Percentiles rank a stretch among this genome's conserved stretches.
These are phyloP conservation scores for Russula lepida DNA, from an alignment of 768 basidiomycete genomes.

Conservation along the genomic window DNA sequence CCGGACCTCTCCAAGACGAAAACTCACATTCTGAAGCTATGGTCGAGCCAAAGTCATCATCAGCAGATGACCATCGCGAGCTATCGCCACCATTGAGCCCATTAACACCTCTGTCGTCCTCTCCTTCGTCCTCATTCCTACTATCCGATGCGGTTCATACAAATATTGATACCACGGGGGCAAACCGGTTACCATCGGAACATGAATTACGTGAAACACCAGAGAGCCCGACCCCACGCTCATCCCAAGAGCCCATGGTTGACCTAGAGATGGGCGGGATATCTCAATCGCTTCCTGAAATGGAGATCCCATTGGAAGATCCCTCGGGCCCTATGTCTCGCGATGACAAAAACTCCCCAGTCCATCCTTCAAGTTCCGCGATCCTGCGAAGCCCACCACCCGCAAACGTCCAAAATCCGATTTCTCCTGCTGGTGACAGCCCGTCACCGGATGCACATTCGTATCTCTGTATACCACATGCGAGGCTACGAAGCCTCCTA, in stretches of 20 bases:
- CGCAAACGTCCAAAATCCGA: not conserved
- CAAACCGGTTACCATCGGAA: not conserved
- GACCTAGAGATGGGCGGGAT: not conserved
- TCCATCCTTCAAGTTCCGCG: not conserved
- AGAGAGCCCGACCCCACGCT: not conserved
- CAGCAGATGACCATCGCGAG: not conserved
- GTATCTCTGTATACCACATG: conserved; percentile 10
- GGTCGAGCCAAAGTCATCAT: not conserved
- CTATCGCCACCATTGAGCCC: conserved; percentile 1
- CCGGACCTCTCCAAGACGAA: not conserved
- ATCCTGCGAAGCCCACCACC: not conserved
- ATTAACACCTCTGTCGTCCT: conserved; percentile 6
- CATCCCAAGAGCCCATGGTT: not conserved
- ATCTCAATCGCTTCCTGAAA: not conserved
- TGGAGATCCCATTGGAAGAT: not conserved
- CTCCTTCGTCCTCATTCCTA: not conserved
- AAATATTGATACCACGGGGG: not conserved
- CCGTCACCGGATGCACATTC: not conserved
- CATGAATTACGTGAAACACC: not conserved
- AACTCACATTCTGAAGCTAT: not conserved
- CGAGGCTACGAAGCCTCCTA: conserved; percentile 15
- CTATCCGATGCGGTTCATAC: not conserved
- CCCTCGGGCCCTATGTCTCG: conserved; percentile 2
- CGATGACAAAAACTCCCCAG: not conserved
- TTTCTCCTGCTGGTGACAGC: not conserved